Evolutionary conservation across 345 rosid genomes (phyloP).

Genomic region (Pelargonium nanum): DNA sequence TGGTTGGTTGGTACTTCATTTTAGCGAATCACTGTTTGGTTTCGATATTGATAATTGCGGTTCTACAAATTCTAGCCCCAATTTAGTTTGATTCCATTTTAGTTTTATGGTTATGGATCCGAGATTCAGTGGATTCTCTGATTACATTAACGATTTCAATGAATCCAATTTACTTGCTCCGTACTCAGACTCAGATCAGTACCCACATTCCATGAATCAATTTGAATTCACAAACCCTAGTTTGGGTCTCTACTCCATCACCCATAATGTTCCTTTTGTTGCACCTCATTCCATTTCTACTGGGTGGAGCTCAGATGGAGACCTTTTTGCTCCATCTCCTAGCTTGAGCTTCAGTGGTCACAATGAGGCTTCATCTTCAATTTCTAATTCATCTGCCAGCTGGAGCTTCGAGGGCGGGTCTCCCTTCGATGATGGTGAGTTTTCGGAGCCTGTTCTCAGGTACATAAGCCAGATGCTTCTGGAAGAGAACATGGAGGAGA

Average conservation of each 20-base stretch:
- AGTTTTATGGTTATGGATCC: background rate
- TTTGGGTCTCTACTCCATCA: no score
- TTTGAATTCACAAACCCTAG: no score
- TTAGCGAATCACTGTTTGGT: no score
- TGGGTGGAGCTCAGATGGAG: no score
- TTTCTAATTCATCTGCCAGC: background rate
- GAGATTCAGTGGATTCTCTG: background rate
- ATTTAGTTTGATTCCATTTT: no score
- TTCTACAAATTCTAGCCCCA: no score
- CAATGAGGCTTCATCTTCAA: background rate
- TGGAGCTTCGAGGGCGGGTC: conserved; percentile 2
- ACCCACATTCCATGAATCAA: background rate
- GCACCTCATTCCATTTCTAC: no score
- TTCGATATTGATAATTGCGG: no score
- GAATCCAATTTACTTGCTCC: background rate
- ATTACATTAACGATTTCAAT: background rate
- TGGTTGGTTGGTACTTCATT: no score
- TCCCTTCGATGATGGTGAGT: conserved; percentile 39
- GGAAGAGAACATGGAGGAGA: conserved; percentile 60
- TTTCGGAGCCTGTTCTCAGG: conserved; percentile 40
- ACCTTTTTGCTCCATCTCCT: no score
- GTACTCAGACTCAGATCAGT: background rate
- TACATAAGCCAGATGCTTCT: conserved; percentile 55
- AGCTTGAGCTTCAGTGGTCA: no score
- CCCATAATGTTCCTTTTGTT: background rate